Conservation (phyloP, 1,284 basidiomycete genomes). For the Clitocybe nebularis region DNA sequence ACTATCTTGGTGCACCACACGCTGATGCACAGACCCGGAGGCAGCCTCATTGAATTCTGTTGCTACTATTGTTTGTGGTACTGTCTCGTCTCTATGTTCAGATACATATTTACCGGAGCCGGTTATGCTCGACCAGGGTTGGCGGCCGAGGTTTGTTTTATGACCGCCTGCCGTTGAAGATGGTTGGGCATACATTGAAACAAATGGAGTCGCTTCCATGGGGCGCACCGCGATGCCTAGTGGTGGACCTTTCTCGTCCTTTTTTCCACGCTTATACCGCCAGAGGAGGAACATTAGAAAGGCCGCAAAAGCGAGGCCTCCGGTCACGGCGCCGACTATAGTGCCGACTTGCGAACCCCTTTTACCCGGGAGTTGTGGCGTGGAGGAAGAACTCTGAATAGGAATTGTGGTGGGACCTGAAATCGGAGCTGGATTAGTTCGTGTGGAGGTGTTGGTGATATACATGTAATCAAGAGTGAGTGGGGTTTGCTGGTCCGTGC, state of each 20-base stretch:
- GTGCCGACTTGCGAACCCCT: conserved; percentile 3
- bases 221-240: not conserved
- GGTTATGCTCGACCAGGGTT: not conserved
- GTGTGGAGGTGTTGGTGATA: conserved; percentile 11
- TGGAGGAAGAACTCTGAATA: not conserved
- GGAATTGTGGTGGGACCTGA: not conserved
- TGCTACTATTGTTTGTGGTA: not conserved
- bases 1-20: not conserved
- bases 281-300: conserved; percentile 5
- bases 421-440: not conserved
- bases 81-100: not conserved
- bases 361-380: not conserved
- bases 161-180: not conserved
- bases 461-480: conserved; percentile 16
- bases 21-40: not conserved
- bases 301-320: conserved; percentile 8
- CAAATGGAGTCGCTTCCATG: not conserved
- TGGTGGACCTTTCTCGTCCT: not conserved
- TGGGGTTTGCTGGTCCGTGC: conserved; percentile 7
- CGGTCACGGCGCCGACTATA: conserved; percentile 14
- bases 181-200: not conserved
- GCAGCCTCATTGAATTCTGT: not conserved
- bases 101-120: not conserved
- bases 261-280: not conserved
- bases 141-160: not conserved